Percentiles rank a stretch among this genome's conserved stretches.
These are phyloP conservation scores for Akanthomyces muscarius DNA, from an alignment of 2,329 filamentous ascomycete species.

Conservation along the genomic window DNA sequence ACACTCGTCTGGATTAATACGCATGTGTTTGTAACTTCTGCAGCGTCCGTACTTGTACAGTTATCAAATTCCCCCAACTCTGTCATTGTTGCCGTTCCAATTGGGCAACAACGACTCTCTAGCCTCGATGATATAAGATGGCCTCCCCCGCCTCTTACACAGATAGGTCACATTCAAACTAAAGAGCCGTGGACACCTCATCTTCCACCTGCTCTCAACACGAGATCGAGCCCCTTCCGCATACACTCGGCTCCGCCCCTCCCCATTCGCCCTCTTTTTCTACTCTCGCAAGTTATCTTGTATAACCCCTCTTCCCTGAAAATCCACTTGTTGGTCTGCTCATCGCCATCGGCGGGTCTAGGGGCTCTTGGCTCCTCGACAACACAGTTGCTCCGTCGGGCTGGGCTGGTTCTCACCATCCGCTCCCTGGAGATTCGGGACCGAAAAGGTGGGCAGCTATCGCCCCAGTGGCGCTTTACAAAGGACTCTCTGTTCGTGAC, in stretches of 20 bases:
- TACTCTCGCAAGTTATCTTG: background rate
- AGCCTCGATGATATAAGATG: slow-evolving; percentile 6
- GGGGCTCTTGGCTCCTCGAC: background rate
- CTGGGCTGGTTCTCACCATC: background rate
- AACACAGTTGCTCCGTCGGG: slow-evolving; percentile 4
- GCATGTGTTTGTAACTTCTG: background rate
- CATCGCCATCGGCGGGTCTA: slow-evolving; percentile 10
- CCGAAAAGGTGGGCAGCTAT: slow-evolving; percentile 12
- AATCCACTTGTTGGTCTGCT: background rate
- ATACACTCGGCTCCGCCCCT: background rate
- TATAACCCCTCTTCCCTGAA: slow-evolving; percentile 2
- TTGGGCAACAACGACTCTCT: background rate
- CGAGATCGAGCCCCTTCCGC: slow-evolving; percentile 6
- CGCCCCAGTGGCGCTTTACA: slow-evolving; percentile 10
- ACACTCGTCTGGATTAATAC: background rate
- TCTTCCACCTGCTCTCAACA: background rate
- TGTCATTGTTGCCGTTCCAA: background rate
- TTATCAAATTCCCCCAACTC: background rate
- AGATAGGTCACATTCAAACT: background rate
- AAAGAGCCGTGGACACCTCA: background rate
- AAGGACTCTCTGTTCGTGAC: slow-evolving; percentile 5
- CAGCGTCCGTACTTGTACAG: background rate
- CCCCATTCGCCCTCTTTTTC: background rate
- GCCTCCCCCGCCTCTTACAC: background rate
- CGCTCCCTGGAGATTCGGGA: background rate